phyloP scores from a whole-genome alignment of 345 rosid genomes.

The Ceriops tagal region DNA sequence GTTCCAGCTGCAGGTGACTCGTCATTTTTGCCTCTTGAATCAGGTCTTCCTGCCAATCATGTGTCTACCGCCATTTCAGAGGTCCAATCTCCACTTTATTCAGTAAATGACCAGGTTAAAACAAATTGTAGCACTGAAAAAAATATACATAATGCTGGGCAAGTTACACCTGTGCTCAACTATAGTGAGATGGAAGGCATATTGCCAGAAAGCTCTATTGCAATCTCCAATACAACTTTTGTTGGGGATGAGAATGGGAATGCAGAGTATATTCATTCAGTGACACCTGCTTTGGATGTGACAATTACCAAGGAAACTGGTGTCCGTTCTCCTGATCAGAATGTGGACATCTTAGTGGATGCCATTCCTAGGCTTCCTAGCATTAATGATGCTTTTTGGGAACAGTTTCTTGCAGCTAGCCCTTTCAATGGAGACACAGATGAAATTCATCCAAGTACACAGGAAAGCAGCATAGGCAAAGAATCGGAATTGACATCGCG shows the following conservation, averaged over 20 bases:
- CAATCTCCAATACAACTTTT: constrained; percentile 4
- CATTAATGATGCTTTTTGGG: constrained; percentile 37
- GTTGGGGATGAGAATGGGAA: neutral
- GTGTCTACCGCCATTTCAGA: constrained; percentile 28
- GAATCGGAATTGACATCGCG: constrained; percentile 21
- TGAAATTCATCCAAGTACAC: constrained; percentile 15
- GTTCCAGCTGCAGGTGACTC: constrained; percentile 10
- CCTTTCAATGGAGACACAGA: constrained; percentile 14
- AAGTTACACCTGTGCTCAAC: neutral
- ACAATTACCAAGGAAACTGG: constrained; percentile 12
- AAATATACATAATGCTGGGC: constrained; percentile 12
- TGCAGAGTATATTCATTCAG: neutral
- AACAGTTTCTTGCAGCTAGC: constrained; percentile 24
- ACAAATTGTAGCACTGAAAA: constrained; percentile 14
- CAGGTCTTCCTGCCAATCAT: constrained; percentile 27
- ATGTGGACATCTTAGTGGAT: constrained; percentile 11
- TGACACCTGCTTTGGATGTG: constrained; percentile 3
- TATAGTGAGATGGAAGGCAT: neutral
- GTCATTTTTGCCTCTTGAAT: constrained; percentile 21
- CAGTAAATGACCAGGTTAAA: constrained; percentile 15
- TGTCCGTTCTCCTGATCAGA: constrained; percentile 8
- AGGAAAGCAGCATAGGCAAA: constrained; percentile 1
- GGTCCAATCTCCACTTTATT: constrained; percentile 22
- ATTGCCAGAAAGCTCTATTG: constrained; percentile 13
- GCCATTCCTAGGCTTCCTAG: constrained; percentile 54